Percentiles rank a stretch among this genome's conserved stretches.
Evolutionary conservation across 768 basidiomycete genomes (phyloP).

Genomic region (Saitozyma sp.): DNA sequence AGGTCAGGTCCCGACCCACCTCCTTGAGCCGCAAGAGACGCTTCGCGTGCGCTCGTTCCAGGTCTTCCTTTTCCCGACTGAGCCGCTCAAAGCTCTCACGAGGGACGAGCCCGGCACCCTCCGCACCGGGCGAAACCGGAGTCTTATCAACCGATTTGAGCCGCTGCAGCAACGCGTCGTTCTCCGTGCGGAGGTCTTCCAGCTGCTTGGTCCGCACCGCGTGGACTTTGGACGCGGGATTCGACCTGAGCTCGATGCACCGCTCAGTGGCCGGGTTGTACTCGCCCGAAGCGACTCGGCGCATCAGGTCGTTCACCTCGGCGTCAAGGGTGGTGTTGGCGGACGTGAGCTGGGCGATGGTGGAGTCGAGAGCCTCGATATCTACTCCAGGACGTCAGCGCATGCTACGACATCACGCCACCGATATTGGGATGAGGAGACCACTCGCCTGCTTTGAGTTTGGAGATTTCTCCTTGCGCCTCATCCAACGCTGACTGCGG

Average conservation of each 20-base stretch:
- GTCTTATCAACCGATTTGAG: conserved; percentile 64
- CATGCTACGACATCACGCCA: neutral
- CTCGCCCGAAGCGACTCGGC: conserved; percentile 48
- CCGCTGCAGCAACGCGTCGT: conserved; percentile 72
- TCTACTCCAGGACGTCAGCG: conserved; percentile 14
- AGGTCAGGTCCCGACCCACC: conserved; percentile 55
- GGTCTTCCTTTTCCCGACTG: conserved; percentile 66
- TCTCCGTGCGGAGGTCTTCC: conserved; percentile 76
- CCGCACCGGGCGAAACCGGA: conserved; percentile 6
- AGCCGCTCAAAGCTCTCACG: conserved; percentile 76
- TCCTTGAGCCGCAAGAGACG: conserved; percentile 75
- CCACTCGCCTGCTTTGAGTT: conserved; percentile 33
- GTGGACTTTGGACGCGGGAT: conserved; percentile 80
- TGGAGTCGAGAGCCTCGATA: conserved; percentile 29
- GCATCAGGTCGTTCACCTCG: conserved; percentile 47
- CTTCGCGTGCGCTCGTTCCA: conserved; percentile 75
- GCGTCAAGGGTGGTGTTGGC: conserved; percentile 45
- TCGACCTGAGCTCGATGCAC: conserved; percentile 61
- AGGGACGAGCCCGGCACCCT: conserved; percentile 61
- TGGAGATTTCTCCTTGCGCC: conserved; percentile 14
- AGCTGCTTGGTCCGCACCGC: conserved; percentile 73
- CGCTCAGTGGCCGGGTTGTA: conserved; percentile 46
- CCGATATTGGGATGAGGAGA: neutral
- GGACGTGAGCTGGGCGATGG: conserved; percentile 38
- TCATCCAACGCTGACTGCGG: conserved; percentile 26